Percentiles rank a stretch among this genome's conserved stretches.
Conservation (phyloP, 1,284 basidiomycete genomes). For the Ceratobasidium sp. region DNA sequence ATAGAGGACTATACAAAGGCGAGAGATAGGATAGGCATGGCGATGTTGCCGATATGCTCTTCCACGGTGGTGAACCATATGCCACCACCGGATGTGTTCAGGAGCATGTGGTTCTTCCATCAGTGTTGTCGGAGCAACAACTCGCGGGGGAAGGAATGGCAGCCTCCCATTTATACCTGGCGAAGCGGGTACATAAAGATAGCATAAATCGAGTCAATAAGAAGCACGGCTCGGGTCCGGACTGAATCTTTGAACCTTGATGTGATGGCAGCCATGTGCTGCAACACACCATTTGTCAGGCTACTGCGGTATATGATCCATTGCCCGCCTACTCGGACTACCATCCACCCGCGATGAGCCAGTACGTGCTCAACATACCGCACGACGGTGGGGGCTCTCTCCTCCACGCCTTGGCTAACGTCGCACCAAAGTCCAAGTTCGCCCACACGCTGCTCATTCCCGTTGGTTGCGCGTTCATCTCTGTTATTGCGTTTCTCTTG, state of each 20-base stretch:
- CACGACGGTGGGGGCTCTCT: constrained; percentile 22
- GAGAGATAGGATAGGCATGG: too few species aligned
- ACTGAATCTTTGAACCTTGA: constrained; percentile 25
- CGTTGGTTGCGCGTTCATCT: constrained; percentile 14
- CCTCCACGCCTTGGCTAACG: background rate
- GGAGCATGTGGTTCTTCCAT: too few species aligned
- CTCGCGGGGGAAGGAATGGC: too few species aligned
- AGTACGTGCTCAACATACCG: constrained; percentile 31
- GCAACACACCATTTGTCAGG: constrained; percentile 13
- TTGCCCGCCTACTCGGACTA: background rate
- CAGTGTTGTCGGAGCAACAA: too few species aligned
- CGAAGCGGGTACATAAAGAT: too few species aligned
- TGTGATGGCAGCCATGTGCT: constrained; percentile 41
- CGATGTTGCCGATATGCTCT: too few species aligned
- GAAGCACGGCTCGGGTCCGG: background rate
- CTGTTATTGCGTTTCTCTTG: constrained; percentile 10
- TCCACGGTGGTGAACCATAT: too few species aligned
- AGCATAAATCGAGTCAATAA: constrained; percentile 26
- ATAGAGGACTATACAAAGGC: too few species aligned
- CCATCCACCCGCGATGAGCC: constrained; percentile 11
- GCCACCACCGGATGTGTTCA: too few species aligned
- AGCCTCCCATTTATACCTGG: too few species aligned
- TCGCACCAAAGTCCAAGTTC: constrained; percentile 32
- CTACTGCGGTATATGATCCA: background rate
- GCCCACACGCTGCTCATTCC: constrained; percentile 23